Evolutionary conservation across 306 rosid genomes (phyloP), one percentile per base, ranked within the genome.

Genomic region (Ormosia emarginata): DNA sequence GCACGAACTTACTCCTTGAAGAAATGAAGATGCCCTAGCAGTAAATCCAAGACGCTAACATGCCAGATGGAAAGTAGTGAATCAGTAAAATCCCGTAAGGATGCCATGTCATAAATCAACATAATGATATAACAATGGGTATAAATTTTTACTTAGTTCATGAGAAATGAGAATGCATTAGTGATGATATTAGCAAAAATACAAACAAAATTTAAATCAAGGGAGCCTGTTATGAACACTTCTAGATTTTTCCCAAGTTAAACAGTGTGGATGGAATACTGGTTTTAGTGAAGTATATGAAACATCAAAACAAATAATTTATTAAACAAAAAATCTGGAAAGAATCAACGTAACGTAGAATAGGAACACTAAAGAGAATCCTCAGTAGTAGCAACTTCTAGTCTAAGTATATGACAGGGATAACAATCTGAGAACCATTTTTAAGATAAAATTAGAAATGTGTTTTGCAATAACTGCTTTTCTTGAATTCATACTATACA

Each of bases 1-100:
- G 70, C 34, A 80, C 32, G 74, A 67, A 85, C 96, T 92, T 88
- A 93, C 98, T 61, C 92, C 94, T 98, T 95, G 88, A 73, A 3
- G 52, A 86, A 71, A 74, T 6, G 80, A 85, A 81, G 71, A 80
- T 12, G 85, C 74, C 87, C 75, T 67, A 0, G 62, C 83, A 85
- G 52, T 58, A 66, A 40, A 71, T 71, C 83, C 92, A 86, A 41
- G 82, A 67, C 81, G 91, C 88, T 77, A 81, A 52, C 79, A 80
- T 82, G 81, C 70, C 83, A 78, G 8, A 71, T 50, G 24, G 57
- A 77, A 83, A 82, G 71, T n/a, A n/a, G n/a, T 47, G 80, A 78
- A 44, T 71, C 53, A 69, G 79, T 61, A 61, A 81, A 56, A 76
- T 75, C 55, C 74, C 70, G 18, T 44, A 65, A 41, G 14, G 33